Conservation (phyloP, 108 stramenopile species). For the Parietichytrium sp. region DNA sequence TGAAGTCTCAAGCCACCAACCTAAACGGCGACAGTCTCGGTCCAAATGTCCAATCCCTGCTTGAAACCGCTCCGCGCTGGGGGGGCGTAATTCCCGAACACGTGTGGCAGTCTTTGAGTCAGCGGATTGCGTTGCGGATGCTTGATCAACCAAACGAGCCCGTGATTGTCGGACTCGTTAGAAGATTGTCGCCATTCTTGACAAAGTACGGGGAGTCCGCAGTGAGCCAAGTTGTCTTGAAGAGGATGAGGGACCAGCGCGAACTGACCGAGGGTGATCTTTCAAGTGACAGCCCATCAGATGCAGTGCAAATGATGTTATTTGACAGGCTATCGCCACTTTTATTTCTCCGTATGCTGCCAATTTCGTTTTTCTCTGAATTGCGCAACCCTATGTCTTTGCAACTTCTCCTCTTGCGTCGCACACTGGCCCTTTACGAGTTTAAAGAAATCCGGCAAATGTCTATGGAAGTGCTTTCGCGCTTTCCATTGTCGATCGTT, state of each 20-base stretch:
- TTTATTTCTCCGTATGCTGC: not conserved
- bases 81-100: not conserved
- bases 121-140: not conserved
- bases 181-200: not conserved
- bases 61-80: not conserved
- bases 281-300: no score
- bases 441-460: constrained; percentile 25
- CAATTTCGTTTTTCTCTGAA: not conserved
- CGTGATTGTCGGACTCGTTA: not conserved
- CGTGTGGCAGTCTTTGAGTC: not conserved
- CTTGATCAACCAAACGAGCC: not conserved
- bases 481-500: not conserved
- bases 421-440: not conserved
- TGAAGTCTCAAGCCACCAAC: not conserved
- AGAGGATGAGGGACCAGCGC: not conserved
- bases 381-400: no score
- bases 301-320: not conserved
- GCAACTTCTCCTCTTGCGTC: not conserved
- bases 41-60: not conserved
- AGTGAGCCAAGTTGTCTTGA: not conserved
- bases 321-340: not conserved
- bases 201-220: not conserved
- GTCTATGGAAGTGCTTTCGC: not conserved
- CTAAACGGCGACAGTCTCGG: not conserved
- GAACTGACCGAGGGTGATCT: not conserved